These are phyloP conservation scores for Prunus salicina DNA, from an alignment of 306 rosid species.

Conservation along the genomic window DNA sequence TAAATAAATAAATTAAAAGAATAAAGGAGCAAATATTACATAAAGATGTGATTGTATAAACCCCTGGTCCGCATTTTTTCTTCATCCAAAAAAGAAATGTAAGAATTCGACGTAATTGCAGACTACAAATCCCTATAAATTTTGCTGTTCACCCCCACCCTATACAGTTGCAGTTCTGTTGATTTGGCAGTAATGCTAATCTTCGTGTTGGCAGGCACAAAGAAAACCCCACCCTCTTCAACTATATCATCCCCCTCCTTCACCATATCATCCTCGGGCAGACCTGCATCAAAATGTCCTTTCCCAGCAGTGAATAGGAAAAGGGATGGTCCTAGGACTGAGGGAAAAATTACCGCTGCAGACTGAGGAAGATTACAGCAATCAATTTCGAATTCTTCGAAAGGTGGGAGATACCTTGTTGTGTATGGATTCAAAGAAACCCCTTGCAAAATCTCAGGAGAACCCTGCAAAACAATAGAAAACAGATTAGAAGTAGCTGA, in stretches of 20 bases:
- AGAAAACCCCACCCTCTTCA: slow-evolving; percentile 34
- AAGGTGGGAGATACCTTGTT: slow-evolving; percentile 33
- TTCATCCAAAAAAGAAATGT: neutral
- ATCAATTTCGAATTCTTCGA: slow-evolving; percentile 40
- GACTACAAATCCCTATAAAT: slow-evolving; percentile 28
- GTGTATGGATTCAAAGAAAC: slow-evolving; percentile 32
- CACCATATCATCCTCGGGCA: slow-evolving; percentile 9
- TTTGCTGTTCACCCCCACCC: slow-evolving; percentile 43
- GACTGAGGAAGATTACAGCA: slow-evolving; percentile 31
- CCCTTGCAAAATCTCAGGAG: slow-evolving; percentile 40
- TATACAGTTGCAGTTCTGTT: slow-evolving; percentile 28
- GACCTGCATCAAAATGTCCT: slow-evolving; percentile 22
- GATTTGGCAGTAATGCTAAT: slow-evolving; percentile 25
- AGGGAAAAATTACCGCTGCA: slow-evolving; percentile 27
- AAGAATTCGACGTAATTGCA: neutral
- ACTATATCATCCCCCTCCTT: slow-evolving; percentile 22
- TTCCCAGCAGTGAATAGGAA: slow-evolving; percentile 32
- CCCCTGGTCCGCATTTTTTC: neutral
- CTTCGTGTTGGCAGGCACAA: slow-evolving; percentile 32
- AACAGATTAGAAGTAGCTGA: neutral
- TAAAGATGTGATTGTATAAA: neutral
- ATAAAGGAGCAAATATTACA: slow-evolving; percentile 5
- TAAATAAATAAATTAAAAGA: slow-evolving; percentile 11
- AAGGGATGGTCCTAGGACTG: slow-evolving; percentile 41
- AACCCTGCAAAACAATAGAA: slow-evolving; percentile 26